phyloP scores from a whole-genome alignment of 208 protist genomes.

The Naegleria lovaniensis region DNA sequence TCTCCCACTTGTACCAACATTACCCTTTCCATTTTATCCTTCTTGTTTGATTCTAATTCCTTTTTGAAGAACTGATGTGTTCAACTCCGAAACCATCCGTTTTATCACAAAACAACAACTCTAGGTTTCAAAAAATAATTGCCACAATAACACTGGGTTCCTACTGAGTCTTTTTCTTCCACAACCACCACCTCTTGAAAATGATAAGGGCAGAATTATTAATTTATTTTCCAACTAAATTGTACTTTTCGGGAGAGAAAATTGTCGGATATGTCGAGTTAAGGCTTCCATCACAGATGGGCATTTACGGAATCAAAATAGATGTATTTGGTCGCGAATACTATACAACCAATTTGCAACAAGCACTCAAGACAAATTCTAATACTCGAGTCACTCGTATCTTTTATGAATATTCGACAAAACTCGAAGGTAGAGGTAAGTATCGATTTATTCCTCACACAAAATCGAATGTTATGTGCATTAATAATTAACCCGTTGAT shows the following conservation, averaged over 20 bases:
- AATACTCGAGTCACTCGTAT: not conserved
- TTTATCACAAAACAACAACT: too few relatives aligned
- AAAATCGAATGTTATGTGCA: too few relatives aligned
- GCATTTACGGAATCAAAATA: not conserved
- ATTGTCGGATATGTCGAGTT: not conserved
- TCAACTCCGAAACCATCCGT: too few relatives aligned
- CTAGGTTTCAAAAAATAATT: too few relatives aligned
- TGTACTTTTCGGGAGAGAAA: not conserved
- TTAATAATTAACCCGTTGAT: too few relatives aligned
- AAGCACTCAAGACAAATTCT: not conserved
- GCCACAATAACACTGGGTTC: too few relatives aligned
- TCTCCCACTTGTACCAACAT: too few relatives aligned
- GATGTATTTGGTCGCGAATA: not conserved
- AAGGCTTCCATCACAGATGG: not conserved
- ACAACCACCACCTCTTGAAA: not conserved
- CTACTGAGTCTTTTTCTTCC: too few relatives aligned
- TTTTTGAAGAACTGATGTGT: too few relatives aligned
- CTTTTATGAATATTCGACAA: not conserved
- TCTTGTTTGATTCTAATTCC: too few relatives aligned
- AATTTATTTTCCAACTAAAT: constrained; percentile 1
- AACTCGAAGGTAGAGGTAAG: not conserved
- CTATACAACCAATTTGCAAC: not conserved
- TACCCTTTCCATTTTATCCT: too few relatives aligned
- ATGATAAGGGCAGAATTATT: not conserved
- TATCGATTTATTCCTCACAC: too few relatives aligned